phyloP scores from a whole-genome alignment of 139 green algal species.

The Volvox africanus region DNA sequence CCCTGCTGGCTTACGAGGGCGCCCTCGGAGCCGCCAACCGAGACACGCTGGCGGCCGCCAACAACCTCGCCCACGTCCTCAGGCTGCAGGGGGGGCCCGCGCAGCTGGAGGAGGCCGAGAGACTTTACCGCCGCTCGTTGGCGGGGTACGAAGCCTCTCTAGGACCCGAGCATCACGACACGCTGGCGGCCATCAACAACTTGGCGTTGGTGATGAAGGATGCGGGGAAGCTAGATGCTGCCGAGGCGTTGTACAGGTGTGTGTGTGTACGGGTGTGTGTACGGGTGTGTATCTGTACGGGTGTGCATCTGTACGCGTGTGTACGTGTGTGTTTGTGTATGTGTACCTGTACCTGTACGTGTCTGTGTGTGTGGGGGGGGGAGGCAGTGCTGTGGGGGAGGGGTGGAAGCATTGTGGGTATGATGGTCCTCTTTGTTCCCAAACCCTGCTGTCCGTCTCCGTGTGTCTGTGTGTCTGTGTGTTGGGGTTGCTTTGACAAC shows the following conservation, averaged over 20 bases:
- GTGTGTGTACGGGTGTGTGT: background rate
- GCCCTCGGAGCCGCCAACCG: background rate
- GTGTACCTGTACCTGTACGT: too few relatives aligned
- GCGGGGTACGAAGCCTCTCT: background rate
- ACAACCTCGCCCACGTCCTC: slow-evolving; percentile 32
- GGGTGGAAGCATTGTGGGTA: too few relatives aligned
- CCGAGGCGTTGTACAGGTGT: slow-evolving; percentile 39
- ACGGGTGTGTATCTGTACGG: background rate
- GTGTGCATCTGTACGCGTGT: background rate
- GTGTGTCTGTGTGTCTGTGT: too few relatives aligned
- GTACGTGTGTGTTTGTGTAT: background rate
- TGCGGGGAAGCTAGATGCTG: slow-evolving; percentile 1
- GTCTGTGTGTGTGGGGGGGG: too few relatives aligned
- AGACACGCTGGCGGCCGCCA: slow-evolving; percentile 6
- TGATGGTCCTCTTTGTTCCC: too few relatives aligned
- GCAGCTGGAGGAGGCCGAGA: background rate
- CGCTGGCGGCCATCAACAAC: slow-evolving; percentile 27
- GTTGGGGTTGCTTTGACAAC: too few relatives aligned
- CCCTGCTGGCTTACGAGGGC: slow-evolving; percentile 36
- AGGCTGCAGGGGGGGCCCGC: background rate
- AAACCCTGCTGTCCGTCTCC: too few relatives aligned
- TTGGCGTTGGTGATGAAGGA: slow-evolving; percentile 36
- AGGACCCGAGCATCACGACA: slow-evolving; percentile 29
- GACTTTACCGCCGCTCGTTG: slow-evolving; percentile 22
- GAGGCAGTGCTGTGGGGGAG: too few relatives aligned